phyloP scores from a whole-genome alignment of 805 yeast genomes.

The Priceomyces haplophilus region DNA sequence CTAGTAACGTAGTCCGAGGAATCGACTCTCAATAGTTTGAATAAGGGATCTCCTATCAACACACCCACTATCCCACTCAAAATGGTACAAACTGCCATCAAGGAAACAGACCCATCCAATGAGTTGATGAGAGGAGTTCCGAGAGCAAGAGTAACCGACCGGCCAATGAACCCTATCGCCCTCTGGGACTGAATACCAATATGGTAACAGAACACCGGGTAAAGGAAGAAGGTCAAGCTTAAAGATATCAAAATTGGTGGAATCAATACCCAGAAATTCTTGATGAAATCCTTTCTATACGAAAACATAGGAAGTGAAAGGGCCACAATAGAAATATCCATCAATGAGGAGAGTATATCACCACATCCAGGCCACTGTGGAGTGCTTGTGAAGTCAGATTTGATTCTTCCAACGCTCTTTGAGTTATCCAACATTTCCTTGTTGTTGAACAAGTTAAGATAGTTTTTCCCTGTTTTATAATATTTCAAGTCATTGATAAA shows the following conservation, averaged over 20 bases:
- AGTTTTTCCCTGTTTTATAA: conserved; percentile 69
- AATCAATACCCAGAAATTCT: conserved; percentile 55
- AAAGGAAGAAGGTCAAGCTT: conserved; percentile 58
- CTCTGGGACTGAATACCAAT: conserved; percentile 60
- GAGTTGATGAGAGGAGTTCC: conserved; percentile 73
- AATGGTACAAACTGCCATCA: conserved; percentile 78
- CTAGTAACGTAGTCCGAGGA: conserved; percentile 68
- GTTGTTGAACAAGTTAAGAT: conserved; percentile 53
- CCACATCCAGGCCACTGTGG: conserved; percentile 77
- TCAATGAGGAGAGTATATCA: conserved; percentile 63
- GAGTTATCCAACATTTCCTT: conserved; percentile 28
- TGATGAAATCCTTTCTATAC: conserved; percentile 59
- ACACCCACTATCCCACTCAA: conserved; percentile 77
- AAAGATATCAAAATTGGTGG: conserved; percentile 59
- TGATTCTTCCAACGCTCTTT: conserved; percentile 11
- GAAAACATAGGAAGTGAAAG: conserved; percentile 75
- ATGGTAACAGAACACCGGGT: conserved; percentile 66
- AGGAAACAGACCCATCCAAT: conserved; percentile 62
- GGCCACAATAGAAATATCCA: conserved; percentile 77
- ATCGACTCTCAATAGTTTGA: conserved; percentile 50
- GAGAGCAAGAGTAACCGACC: conserved; percentile 75
- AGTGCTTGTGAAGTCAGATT: conserved; percentile 24
- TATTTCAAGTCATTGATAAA: conserved; percentile 50
- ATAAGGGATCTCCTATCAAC: conserved; percentile 53
- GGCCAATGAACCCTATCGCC: conserved; percentile 72